Evolutionary conservation across 176 grass and related monocot genomes (phyloP), one percentile per base, ranked within the genome.

Genomic region (Pontederia crassipes): DNA sequence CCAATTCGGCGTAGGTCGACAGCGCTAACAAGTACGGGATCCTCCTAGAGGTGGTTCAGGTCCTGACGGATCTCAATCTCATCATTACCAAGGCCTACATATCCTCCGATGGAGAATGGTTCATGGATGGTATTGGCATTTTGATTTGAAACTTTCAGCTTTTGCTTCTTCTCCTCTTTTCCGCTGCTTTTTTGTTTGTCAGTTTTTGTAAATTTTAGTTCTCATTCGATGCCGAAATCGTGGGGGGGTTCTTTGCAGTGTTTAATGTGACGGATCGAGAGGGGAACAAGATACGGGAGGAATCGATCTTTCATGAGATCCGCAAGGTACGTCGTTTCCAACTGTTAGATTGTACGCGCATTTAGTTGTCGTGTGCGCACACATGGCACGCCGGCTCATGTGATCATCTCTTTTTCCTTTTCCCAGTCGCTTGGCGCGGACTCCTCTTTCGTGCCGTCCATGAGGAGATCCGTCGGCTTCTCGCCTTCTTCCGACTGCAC

Each of bases 61-160:
- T 95, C 64, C 80, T 95, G 17, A 80, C 69, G 28, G 86, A 95
- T 60, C 86, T 95, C 29, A 82, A 87, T 28, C 87, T 95, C 32
- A 82, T 90, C 20, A 88, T 90, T 17, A 90, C 68, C 47, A 95
- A 95, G 66, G 91, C 86, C 61, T 95, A 90, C 62, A 87, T 95
- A 81, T 90, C 90, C 51, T 95, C 86, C 0, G 90, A 95, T 61
- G 90, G 90, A 16, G 78, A 75, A 57, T 95, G 91, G 91, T 95
- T 90, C 70, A 95, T 95, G 86, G 91, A 95, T 77, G 86, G 86
- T 95, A 77, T 24, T 24, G 20, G 20, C 20, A 24, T 24, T 24
- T 24, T 24, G 20, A 24, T 24, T 24, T 24, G 20, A 24, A 24
- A 24, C 20, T 24, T 24, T 24, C 11, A 70, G 12, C 45, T 26